These are phyloP conservation scores for Beauveria medogensis DNA, from an alignment of 2,329 filamentous ascomycete species.

Conservation along the genomic window DNA sequence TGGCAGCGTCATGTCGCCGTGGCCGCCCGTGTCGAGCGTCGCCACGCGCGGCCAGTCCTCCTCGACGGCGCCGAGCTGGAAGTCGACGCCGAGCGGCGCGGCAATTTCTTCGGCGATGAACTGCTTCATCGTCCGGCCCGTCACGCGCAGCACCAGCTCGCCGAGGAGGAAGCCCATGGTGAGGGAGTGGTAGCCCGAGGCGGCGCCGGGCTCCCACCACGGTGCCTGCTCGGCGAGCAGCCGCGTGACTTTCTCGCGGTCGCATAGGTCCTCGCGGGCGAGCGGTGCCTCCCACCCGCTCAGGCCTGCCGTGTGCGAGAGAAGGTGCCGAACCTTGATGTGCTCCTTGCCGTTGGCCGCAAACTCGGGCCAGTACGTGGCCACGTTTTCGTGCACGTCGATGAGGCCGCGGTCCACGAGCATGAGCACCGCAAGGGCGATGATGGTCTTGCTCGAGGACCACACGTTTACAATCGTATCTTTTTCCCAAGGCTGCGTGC, in stretches of 20 bases:
- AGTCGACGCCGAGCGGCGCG: slow-evolving; percentile 35
- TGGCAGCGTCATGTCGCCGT: slow-evolving; percentile 17
- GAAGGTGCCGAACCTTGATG: slow-evolving; percentile 30
- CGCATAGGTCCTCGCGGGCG: slow-evolving; percentile 24
- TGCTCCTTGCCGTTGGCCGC: slow-evolving; percentile 31
- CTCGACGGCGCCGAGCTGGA: slow-evolving; percentile 35
- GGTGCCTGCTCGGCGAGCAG: slow-evolving; percentile 32
- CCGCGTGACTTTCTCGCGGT: slow-evolving; percentile 21
- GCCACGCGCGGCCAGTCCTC: slow-evolving; percentile 33
- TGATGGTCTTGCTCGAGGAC: slow-evolving; percentile 30
- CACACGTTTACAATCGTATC: slow-evolving; percentile 34
- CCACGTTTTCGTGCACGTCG: slow-evolving; percentile 27
- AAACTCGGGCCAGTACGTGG: slow-evolving; percentile 40
- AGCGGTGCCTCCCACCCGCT: slow-evolving; percentile 25
- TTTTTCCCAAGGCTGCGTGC: slow-evolving; percentile 26
- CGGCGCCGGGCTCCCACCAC: slow-evolving; percentile 36
- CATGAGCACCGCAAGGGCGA: slow-evolving; percentile 17
- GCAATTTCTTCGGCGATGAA: slow-evolving; percentile 32
- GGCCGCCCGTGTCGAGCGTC: slow-evolving; percentile 21
- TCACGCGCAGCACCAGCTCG: slow-evolving; percentile 33
- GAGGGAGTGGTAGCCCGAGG: slow-evolving; percentile 33
- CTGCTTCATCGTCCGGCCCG: slow-evolving; percentile 32
- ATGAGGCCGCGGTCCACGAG: slow-evolving; percentile 32
- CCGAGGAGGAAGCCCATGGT: slow-evolving; percentile 34
- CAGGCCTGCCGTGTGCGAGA: slow-evolving; percentile 32